Base-by-base conservation (phyloP, 495 filamentous ascomycete genomes). In the Xylaria nigripes region DNA sequence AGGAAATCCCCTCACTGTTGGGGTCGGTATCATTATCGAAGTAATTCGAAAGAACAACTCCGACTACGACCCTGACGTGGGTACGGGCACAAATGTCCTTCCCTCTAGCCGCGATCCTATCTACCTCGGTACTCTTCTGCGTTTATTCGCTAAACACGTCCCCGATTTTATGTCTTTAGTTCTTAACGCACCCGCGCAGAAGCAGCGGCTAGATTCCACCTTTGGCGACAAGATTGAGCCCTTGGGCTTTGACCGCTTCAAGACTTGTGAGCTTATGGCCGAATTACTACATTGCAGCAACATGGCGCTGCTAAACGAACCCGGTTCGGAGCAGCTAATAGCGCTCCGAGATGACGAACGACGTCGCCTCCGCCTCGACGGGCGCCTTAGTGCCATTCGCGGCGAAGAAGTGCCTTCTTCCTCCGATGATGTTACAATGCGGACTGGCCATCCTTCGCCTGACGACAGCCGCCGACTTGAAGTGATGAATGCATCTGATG, bases 21-120 rank as follows among this genome's bases (percentile, higher is more conserved):
- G 93, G 18, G 93, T 99, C 25, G 93, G 94, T 15, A 96, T 96
- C 57, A 81, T 99, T 12, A 97, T 99, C 58, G 93, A 99, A 68
- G 93, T 99, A 24, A 99, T 99, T 62, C 81, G 93, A 46, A 99
- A 99, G 73, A 99, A 99, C 63, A 99, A 99, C 64, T 97, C 94
- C 0, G 93, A 99, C 68, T 99, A 99, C 63, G 93, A 99, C 60
- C 86, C 90, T 2, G 94, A 97, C 58, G 85, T 87, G 57, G 79
- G 87, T 42, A 76, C 84, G 44, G 86, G 87, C 45, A 82, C 87
- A 32, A 86, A 90, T 55, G 79, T 86, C 9, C 70, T 81, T 48
- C 90, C 91, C 2, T 88, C 88, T 10, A 85, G 82, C 58, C 86
- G 87, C 45, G 93, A 99, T 63, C 94, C 93, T 5, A 99, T 99